Evolutionary conservation across 306 rosid species (phyloP).

Genomic region (Cicer judaicum): DNA sequence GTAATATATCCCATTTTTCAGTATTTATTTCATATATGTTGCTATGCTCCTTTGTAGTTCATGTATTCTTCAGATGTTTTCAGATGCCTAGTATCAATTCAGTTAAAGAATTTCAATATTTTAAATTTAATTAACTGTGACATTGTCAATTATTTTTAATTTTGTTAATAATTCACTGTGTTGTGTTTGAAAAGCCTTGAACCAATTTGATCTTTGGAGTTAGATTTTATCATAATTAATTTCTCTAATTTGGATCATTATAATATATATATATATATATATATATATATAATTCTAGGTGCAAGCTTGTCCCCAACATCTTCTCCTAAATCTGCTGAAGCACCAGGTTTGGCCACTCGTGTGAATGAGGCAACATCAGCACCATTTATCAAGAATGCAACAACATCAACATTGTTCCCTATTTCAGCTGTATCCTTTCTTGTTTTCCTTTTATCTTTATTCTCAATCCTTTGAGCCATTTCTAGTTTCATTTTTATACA

Average conservation of each 20-base stretch:
- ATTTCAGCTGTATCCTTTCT: constrained; percentile 37
- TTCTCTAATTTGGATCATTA: constrained; percentile 22
- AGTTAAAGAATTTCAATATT: background rate
- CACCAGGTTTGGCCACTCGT: constrained; percentile 31
- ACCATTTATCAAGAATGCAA: constrained; percentile 12
- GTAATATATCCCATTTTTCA: background rate
- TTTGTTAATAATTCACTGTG: background rate
- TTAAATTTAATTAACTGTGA: background rate
- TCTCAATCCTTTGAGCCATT: constrained; percentile 38
- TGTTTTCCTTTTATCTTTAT: constrained; percentile 15
- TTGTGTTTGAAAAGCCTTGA: background rate
- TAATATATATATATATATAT: background rate
- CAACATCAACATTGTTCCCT: constrained; percentile 43
- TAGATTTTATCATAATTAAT: background rate
- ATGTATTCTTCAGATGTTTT: too few species aligned
- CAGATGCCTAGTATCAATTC: too few species aligned
- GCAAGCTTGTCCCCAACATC: constrained; percentile 49
- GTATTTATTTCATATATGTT: background rate
- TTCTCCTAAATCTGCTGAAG: constrained; percentile 35
- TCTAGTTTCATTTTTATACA: constrained; percentile 32
- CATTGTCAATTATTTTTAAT: background rate
- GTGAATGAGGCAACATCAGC: constrained; percentile 32
- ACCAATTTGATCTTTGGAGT: constrained; percentile 8
- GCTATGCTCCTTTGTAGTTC: too few species aligned
- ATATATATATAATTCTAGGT: background rate